Evolutionary conservation across 2,329 filamentous ascomycete species (phyloP).

Genomic region (Xylaria polymorpha): DNA sequence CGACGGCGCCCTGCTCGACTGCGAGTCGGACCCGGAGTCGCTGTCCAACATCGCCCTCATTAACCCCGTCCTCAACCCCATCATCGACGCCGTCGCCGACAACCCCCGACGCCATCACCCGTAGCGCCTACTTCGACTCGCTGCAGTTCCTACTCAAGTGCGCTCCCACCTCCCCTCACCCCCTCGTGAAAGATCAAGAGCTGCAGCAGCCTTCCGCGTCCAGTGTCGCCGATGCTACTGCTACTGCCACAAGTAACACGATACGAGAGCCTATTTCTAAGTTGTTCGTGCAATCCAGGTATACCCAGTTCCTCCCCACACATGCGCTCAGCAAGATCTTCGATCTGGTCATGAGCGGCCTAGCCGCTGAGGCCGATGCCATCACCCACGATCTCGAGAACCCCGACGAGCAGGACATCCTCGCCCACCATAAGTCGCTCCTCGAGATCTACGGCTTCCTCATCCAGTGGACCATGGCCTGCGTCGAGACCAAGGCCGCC

Average conservation of each 20-base stretch:
- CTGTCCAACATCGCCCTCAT: slow-evolving; percentile 78
- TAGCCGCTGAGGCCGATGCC: slow-evolving; percentile 86
- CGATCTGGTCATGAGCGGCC: slow-evolving; percentile 86
- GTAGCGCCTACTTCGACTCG: slow-evolving; percentile 85
- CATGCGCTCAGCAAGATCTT: slow-evolving; percentile 92
- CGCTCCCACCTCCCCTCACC: slow-evolving; percentile 67
- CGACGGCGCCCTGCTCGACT: slow-evolving; percentile 83
- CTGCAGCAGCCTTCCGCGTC: slow-evolving; percentile 30
- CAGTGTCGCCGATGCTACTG: slow-evolving; percentile 22
- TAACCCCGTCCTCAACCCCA: slow-evolving; percentile 88
- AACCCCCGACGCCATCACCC: slow-evolving; percentile 89
- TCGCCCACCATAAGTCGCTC: slow-evolving; percentile 88
- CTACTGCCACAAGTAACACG: slow-evolving; percentile 39
- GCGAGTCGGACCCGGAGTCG: slow-evolving; percentile 89
- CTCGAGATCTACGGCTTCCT: slow-evolving; percentile 95
- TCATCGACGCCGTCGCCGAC: slow-evolving; percentile 91
- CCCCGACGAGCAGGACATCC: slow-evolving; percentile 85
- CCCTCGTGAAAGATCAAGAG: slow-evolving; percentile 38
- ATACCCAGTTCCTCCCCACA: slow-evolving; percentile 80
- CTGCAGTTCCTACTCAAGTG: slow-evolving; percentile 97
- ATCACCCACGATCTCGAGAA: slow-evolving; percentile 88
- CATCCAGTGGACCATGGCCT: slow-evolving; percentile 92
- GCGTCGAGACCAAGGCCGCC: slow-evolving; percentile 92
- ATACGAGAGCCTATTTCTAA: slow-evolving; percentile 68
- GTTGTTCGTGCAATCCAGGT: slow-evolving; percentile 76